phyloP scores from a whole-genome alignment of 2,329 filamentous ascomycete species.

The Tolypocladium sp. region DNA sequence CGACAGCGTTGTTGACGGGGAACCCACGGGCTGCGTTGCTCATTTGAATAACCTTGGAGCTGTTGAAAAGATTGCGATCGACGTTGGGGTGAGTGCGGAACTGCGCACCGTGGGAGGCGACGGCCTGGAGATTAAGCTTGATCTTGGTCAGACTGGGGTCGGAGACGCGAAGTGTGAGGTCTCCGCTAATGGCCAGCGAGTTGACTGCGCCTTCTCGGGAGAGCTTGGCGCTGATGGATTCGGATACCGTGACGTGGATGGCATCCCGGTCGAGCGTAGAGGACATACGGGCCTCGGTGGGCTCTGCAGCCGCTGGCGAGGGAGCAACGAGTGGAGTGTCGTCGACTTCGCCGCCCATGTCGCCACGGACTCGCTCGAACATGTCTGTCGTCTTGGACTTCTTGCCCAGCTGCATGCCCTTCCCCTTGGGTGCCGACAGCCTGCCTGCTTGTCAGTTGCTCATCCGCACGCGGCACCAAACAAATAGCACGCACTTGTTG shows the following conservation, averaged over 20 bases:
- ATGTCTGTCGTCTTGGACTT: conserved; percentile 97
- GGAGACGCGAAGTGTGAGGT: conserved; percentile 82
- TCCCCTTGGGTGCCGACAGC: conserved; percentile 65
- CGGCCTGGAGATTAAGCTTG: conserved; percentile 71
- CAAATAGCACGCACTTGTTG: conserved; percentile 52
- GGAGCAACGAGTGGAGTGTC: conserved; percentile 62
- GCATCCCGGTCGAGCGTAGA: conserved; percentile 70
- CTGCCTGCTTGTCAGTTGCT: background rate
- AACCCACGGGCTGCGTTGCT: conserved; percentile 83
- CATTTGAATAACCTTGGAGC: conserved; percentile 76
- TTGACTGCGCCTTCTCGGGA: conserved; percentile 81
- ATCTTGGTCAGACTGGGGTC: conserved; percentile 86
- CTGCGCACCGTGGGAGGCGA: conserved; percentile 74
- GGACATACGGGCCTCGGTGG: conserved; percentile 47
- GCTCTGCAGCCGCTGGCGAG: conserved; percentile 40
- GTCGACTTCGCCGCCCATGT: conserved; percentile 80
- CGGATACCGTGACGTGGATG: conserved; percentile 79
- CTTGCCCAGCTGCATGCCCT: conserved; percentile 98
- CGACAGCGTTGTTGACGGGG: conserved; percentile 87
- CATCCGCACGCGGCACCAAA: background rate
- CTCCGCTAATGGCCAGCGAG: conserved; percentile 82
- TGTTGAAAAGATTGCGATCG: conserved; percentile 79
- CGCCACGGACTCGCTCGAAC: conserved; percentile 89
- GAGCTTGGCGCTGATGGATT: conserved; percentile 83
- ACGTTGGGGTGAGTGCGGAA: conserved; percentile 97